Conservation (phyloP, 768 basidiomycete genomes). For the Ephemerocybe angulata region DNA sequence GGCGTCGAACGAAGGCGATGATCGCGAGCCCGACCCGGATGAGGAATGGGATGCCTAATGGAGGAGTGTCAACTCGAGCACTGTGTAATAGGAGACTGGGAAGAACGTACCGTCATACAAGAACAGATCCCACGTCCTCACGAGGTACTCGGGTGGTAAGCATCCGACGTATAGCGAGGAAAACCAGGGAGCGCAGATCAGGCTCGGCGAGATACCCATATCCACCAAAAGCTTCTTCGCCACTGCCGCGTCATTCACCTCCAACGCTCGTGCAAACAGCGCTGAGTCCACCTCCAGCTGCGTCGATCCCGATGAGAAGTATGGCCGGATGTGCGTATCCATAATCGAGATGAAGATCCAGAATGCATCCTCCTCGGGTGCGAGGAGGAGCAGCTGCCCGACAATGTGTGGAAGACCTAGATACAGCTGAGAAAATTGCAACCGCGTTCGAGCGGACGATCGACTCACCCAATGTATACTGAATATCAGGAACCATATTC, state of each 20-base stretch:
- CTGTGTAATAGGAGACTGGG: too few relatives aligned
- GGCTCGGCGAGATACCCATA: slow-evolving; percentile 53
- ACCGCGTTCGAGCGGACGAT: neutral
- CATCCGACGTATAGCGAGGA: slow-evolving; percentile 65
- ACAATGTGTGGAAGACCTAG: slow-evolving; percentile 67
- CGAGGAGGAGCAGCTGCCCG: slow-evolving; percentile 66
- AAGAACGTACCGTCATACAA: slow-evolving; percentile 63
- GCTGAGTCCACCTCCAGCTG: slow-evolving; percentile 77
- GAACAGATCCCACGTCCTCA: slow-evolving; percentile 81
- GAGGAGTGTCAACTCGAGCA: neutral
- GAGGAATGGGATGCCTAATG: slow-evolving; percentile 64
- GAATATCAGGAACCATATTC: slow-evolving; percentile 81
- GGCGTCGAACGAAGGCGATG: slow-evolving; percentile 55
- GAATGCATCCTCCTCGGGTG: slow-evolving; percentile 86
- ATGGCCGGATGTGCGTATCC: slow-evolving; percentile 77
- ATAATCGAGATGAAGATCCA: slow-evolving; percentile 88
- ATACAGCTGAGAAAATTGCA: slow-evolving; percentile 2
- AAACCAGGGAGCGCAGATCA: slow-evolving; percentile 70
- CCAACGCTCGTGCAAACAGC: slow-evolving; percentile 68
- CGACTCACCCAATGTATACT: slow-evolving; percentile 56
- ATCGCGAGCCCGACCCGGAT: slow-evolving; percentile 72
- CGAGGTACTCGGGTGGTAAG: slow-evolving; percentile 61
- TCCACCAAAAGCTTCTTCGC: slow-evolving; percentile 67
- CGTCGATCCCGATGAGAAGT: slow-evolving; percentile 57
- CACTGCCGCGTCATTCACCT: slow-evolving; percentile 52